Conservation (phyloP, 1,284 basidiomycete genomes). For the Puccinia hordei region DNA sequence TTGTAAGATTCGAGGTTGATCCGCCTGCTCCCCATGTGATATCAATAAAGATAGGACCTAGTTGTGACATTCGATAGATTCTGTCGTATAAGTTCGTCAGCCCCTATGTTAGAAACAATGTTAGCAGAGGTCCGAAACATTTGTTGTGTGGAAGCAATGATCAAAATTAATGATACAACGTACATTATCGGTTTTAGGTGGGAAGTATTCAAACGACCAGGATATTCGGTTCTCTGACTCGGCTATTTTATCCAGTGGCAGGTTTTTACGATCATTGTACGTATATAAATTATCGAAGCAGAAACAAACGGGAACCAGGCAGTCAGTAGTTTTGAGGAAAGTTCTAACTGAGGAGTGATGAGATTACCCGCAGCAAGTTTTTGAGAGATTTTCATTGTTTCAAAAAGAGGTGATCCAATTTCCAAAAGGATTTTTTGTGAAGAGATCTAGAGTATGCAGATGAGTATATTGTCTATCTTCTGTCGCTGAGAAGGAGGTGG, state of each 20-base stretch:
- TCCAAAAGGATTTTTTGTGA: too few species aligned
- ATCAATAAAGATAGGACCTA: conserved; percentile 96
- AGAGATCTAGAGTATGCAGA: too few species aligned
- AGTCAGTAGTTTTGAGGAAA: neutral
- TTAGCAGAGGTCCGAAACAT: neutral
- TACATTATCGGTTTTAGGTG: conserved; percentile 85
- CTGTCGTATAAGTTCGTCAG: conserved; percentile 82
- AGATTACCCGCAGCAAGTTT: conserved; percentile 47
- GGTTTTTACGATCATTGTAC: too few species aligned
- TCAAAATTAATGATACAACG: neutral
- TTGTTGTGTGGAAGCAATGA: neutral
- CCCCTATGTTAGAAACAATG: conserved; percentile 63
- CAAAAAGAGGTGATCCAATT: neutral
- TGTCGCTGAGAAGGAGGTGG: too few species aligned
- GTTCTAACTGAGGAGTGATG: neutral
- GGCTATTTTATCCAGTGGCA: neutral
- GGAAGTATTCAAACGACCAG: conserved; percentile 97
- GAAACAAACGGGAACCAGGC: neutral
- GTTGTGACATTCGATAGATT: conserved; percentile 70
- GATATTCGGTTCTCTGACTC: conserved; percentile 72
- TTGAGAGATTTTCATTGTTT: conserved; percentile 48
- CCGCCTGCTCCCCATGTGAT: conserved; percentile 99
- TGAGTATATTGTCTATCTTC: too few species aligned
- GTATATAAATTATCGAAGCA: too few species aligned
- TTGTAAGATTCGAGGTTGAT: conserved; percentile 67